phyloP scores from a whole-genome alignment of 495 filamentous ascomycete species.

The Lepidopterella palustris region DNA sequence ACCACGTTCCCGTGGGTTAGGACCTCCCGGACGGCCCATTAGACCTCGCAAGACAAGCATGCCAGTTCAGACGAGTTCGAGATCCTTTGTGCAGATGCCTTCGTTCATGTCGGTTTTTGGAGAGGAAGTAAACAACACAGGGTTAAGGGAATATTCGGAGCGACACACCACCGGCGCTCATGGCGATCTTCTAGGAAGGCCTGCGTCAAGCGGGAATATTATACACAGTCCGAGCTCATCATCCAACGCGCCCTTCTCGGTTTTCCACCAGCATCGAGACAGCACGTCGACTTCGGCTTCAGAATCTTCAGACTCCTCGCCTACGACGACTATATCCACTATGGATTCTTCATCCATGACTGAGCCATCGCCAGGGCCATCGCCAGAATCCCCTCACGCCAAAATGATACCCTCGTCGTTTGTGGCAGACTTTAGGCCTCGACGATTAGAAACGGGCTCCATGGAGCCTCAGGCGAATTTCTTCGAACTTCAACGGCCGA shows the following conservation, averaged over 20 bases:
- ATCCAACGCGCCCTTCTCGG: constrained; percentile 19
- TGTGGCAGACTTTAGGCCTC: constrained; percentile 23
- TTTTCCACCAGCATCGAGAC: constrained; percentile 49
- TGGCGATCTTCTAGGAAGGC: constrained; percentile 19
- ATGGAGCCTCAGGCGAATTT: constrained; percentile 23
- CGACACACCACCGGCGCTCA: constrained; percentile 14
- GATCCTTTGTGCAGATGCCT: constrained; percentile 28
- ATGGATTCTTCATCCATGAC: constrained; percentile 81
- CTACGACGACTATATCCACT: constrained; percentile 90
- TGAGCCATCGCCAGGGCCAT: constrained; percentile 87
- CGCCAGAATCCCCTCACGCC: constrained; percentile 76
- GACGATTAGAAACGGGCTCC: constrained; percentile 11
- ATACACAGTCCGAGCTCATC: constrained; percentile 5
- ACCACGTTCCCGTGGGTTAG: constrained; percentile 15
- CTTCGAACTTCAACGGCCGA: constrained; percentile 41
- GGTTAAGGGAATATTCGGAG: constrained; percentile 10
- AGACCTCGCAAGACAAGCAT: constrained; percentile 23
- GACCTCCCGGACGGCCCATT: neutral
- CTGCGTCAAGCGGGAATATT: constrained; percentile 24
- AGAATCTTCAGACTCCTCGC: constrained; percentile 87
- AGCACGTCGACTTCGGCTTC: constrained; percentile 74
- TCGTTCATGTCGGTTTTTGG: constrained; percentile 36
- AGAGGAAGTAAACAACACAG: constrained; percentile 23
- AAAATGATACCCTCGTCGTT: constrained; percentile 45
- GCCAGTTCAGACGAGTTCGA: constrained; percentile 26